Conservation (phyloP, 2,329 filamentous ascomycete genomes). For the Phaeosphaeria sp. region DNA sequence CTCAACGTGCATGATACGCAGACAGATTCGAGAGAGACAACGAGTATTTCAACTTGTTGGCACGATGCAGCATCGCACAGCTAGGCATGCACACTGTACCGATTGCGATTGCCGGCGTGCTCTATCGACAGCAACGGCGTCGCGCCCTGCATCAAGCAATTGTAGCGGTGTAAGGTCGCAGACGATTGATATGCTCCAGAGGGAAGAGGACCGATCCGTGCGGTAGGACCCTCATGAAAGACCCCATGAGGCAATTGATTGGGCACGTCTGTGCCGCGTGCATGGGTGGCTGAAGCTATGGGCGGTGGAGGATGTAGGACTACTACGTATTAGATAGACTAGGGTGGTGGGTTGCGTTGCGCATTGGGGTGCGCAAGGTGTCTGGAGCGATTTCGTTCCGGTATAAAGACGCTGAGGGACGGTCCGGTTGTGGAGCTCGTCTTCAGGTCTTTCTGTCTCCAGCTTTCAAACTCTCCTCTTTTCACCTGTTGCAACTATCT, state of each 20-base stretch:
- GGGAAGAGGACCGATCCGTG: slow-evolving; percentile 1
- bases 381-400: not conserved
- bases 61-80: not conserved
- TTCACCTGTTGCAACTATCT: no score
- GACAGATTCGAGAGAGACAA: not conserved
- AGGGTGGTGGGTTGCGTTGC: slow-evolving; percentile 6
- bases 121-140: not conserved
- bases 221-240: not conserved
- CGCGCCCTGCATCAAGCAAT: not conserved
- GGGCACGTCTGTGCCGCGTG: not conserved
- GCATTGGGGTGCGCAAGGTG: not conserved
- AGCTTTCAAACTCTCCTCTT: not conserved
- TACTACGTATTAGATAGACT: slow-evolving; percentile 2
- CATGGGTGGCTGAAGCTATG: not conserved
- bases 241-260: slow-evolving; percentile 8
- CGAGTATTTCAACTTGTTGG: not conserved
- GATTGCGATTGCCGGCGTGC: not conserved
- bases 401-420: slow-evolving; percentile 4
- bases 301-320: slow-evolving; percentile 8
- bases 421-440: not conserved
- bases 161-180: slow-evolving; percentile 3
- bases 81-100: not conserved
- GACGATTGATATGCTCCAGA: not conserved
- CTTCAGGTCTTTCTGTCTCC: not conserved
- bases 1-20: not conserved